Evolutionary conservation across 441 rosid genomes (phyloP), one percentile per base, ranked within the genome.

Genomic region (Populus hybrid): DNA sequence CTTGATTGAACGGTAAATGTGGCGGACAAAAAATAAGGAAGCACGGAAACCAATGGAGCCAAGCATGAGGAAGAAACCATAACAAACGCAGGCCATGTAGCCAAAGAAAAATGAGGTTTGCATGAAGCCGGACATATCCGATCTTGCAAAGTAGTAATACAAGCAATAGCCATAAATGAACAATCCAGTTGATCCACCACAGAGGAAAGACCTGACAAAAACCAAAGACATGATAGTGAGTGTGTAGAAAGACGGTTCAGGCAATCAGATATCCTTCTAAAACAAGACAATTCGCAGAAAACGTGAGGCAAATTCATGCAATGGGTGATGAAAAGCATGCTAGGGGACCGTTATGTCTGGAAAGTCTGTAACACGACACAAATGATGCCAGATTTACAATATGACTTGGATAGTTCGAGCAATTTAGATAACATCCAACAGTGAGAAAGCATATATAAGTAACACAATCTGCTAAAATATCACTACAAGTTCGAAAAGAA

Each of bases 81-180:
- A 24, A 24, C 24, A 24, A 24, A 24, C 24, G 24, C 24, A 87
- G 12, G 90, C 90, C 90, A 87, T 87, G 83, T 87, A 87, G 7
- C 90, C 90, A 7, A 87, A 87, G 87, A 87, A 87, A 79, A 86
- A 87, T 9, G 90, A 87, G 68, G 88, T 87, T 79, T 87, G 90
- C 90, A 87, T 86, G 82, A 87, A 87, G 35, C 90, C 90, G 3
- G 90, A 84, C 90, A 87, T 87, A 65, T 86, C 89, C 0, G 90
- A 87, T 34, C 90, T 78, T 4, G 89, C 89, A 66, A 78, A 78
- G 81, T 87, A 86, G 84, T 87, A 87, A 77, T 87, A 87, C 75
- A 85, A 69, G 83, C 90, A 85, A 73, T 87, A 87, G 50, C 82
- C 90, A 36, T 85, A 87, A 68, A 87, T 85, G 64, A 87, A 87